Evolutionary conservation across 106 monocot genomes (phyloP), one percentile per base, ranked within the genome.

Genomic region (Dioscorea alata): DNA sequence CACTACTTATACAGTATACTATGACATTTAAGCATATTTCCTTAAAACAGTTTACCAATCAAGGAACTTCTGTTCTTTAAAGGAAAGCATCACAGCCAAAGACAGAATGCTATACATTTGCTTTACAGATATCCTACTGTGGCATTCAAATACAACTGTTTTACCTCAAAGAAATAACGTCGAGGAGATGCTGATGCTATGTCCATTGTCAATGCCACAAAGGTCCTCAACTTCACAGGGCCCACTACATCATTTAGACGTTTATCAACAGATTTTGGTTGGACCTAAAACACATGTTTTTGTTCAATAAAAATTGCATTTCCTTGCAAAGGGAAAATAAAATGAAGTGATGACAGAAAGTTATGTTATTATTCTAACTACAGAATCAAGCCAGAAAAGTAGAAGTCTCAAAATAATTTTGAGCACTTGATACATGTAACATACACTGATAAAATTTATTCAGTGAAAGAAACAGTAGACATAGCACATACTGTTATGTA

Each of bases 161-260:
- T 88, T 90, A 70, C 95, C 97, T 97, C 97, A 79, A 97, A 97
- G 62, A 92, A 97, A 85, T 87, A 90, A 23, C 92, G 89, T 48
- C 89, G 71, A 52, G 92, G 97, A 51, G 89, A 92, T 57, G 97
- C 89, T 53, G 97, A 97, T 67, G 89, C 71, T 54, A 97, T 63
- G 69, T 97, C 97, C 97, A 97, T 97, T 14, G 84, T 80, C 65
- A 86, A 50, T 20, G 84, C 79, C 51, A 97, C 86, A 78, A 87
- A 87, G 23, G 70, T 76, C 74, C 66, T 86, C 63, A 97, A 69
- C 66, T 83, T 88, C 50, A 92, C 70, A 54, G 76, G 65, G 13
- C 63, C 48, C 4, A 51, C 24, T 13, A 49, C 49, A 15, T 33
- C 65, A 57, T 74, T 60, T 57, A 23, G 48, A 63, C 70, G 48